These are phyloP conservation scores for Penicillium desertorum DNA, from an alignment of 495 filamentous ascomycete species.

Conservation along the genomic window DNA sequence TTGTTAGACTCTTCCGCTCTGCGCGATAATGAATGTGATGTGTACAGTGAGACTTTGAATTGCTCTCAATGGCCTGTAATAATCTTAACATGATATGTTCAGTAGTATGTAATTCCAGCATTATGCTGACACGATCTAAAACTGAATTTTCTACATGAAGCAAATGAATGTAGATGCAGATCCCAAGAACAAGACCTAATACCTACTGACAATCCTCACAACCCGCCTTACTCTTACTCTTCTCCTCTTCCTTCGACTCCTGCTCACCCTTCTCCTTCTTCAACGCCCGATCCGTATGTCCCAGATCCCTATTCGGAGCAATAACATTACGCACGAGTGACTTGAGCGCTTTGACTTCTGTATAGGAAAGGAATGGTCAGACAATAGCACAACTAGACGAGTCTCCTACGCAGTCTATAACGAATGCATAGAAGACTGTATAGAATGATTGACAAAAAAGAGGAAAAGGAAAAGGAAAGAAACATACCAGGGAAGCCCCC, in stretches of 20 bases:
- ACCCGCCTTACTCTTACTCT: constrained; percentile 20
- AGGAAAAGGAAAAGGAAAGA: neutral
- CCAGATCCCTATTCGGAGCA: constrained; percentile 71
- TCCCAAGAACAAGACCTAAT: neutral
- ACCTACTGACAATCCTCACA: constrained; percentile 51
- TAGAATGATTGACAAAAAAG: neutral
- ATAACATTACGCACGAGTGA: constrained; percentile 81
- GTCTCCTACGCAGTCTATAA: neutral
- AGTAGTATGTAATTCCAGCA: neutral
- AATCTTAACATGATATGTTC: neutral
- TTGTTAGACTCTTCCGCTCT: constrained; percentile 15
- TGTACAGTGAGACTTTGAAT: constrained; percentile 6
- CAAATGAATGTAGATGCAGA: neutral
- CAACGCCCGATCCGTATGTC: constrained; percentile 70
- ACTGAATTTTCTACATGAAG: neutral
- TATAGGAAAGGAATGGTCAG: constrained; percentile 5
- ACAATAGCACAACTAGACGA: neutral
- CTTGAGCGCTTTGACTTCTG: constrained; percentile 88
- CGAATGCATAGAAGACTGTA: constrained; percentile 6
- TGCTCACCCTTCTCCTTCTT: constrained; percentile 26
- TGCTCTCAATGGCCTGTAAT: neutral
- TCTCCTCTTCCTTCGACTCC: neutral
- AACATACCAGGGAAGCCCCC: constrained; percentile 84
- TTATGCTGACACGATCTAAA: neutral
- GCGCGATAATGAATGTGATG: constrained; percentile 22